Evolutionary conservation across 805 yeast species (phyloP), one percentile per base, ranked within the genome.

Genomic region (Yarrowia osloensis): DNA sequence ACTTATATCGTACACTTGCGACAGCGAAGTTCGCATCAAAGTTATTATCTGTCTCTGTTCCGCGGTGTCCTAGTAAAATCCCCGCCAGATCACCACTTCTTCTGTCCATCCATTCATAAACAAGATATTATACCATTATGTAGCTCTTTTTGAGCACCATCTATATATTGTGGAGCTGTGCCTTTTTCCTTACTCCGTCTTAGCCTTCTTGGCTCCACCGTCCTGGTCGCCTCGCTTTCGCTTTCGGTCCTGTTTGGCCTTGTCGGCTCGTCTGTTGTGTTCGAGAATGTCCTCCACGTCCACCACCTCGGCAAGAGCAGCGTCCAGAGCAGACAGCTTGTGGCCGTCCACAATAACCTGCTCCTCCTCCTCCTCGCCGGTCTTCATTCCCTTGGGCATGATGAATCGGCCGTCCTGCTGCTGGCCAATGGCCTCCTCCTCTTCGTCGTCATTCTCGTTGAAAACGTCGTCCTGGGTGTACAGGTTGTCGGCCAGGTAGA

Each of bases 281-380:
- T 84, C 81, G 49, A 83, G 80, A 67, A 88, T 78, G 68, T 86
- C 93, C 24, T 85, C 87, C 70, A 90, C 92, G 72, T 88, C 88
- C 67, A 89, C 88, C 71, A 92, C 90, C 80, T 93, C 97, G 74
- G 90, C 82, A 79, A 93, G 85, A 47, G 91, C 91, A 74, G 84
- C 85, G 71, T 90, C 96, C 76, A 89, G 89, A 28, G 81, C 78
- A 61, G 89, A 79, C 63, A 87, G 78, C 71, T 81, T 81, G 68
- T 82, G 79, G 44, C 77, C 77, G 19, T 62, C 69, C 24, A 44
- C 65, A 44, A 68, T 65, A 72, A 74, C 67, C 39, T 63, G 24
- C 46, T 71, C 57, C 57, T 71, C 67, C 73, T 74, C 67, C 42
- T 67, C 44, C 39, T 71, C 57, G 33, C 71, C 76, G 59, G 70